Conservation (phyloP, 2,329 filamentous ascomycete genomes). For the Diaporthe citrichinensis region DNA sequence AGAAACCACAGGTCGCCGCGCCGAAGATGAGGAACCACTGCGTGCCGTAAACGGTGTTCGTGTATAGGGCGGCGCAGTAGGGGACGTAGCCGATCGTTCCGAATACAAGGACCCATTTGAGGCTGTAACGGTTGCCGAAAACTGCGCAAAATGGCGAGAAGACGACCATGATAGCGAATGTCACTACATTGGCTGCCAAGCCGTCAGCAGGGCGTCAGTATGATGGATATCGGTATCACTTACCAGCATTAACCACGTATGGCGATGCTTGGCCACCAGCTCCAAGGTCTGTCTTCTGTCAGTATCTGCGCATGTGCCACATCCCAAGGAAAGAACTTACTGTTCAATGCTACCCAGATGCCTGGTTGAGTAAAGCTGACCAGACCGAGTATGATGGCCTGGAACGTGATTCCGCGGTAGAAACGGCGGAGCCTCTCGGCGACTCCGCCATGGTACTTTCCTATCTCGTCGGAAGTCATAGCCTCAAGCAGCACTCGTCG, state of each 20-base stretch:
- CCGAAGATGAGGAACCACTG: constrained; percentile 61
- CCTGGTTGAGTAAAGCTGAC: constrained; percentile 28
- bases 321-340: not conserved
- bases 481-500: not conserved
- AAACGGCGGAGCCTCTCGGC: constrained; percentile 6
- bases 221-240: not conserved
- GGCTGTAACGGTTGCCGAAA: constrained; percentile 40
- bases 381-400: constrained; percentile 21
- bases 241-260: constrained; percentile 26
- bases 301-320: not conserved
- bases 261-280: constrained; percentile 14
- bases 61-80: constrained; percentile 59
- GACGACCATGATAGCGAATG: constrained; percentile 36
- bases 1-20: constrained; percentile 57
- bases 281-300: not conserved
- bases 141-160: constrained; percentile 37
- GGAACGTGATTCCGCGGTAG: constrained; percentile 19
- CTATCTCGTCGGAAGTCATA: constrained; percentile 13
- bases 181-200: not conserved
- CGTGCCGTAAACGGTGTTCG: constrained; percentile 59
- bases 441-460: not conserved
- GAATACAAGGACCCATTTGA: constrained; percentile 52
- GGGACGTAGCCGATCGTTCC: constrained; percentile 58
- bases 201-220: not conserved
- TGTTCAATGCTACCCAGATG: constrained; percentile 25